Conservation (phyloP, 2,329 filamentous ascomycete species). For the Rhexocercosporidium sp. region DNA sequence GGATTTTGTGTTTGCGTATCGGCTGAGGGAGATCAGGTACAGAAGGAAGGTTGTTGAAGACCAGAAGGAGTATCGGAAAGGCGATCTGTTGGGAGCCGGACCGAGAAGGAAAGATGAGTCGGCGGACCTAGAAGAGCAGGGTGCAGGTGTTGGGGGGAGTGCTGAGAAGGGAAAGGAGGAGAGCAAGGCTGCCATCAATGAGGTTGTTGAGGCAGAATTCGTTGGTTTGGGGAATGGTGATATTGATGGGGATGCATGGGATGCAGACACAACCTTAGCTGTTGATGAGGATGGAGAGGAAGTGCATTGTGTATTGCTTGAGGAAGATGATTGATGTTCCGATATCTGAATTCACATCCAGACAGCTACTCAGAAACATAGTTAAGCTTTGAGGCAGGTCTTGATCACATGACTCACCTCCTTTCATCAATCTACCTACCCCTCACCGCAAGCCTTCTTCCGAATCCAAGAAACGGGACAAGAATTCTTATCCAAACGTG, state of each 20-base stretch:
- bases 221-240: conserved; percentile 9
- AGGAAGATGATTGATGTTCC: conserved; percentile 1
- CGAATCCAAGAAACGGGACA: conserved; percentile 1
- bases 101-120: background rate
- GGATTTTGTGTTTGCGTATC: conserved; percentile 28
- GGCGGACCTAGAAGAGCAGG: background rate
- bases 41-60: conserved; percentile 15
- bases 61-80: conserved; percentile 20
- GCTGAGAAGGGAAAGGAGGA: background rate
- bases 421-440: background rate
- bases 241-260: conserved; percentile 13
- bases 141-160: too few relatives aligned
- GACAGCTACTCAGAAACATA: too few relatives aligned
- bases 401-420: background rate
- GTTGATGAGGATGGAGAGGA: conserved; percentile 22
- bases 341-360: background rate
- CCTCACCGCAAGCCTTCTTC: background rate
- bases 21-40: conserved; percentile 24
- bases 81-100: conserved; percentile 18
- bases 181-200: background rate
- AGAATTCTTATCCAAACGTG: background rate
- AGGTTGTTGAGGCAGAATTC: conserved; percentile 13
- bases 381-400: background rate
- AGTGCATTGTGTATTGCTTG: conserved; percentile 12
- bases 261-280: conserved; percentile 7